A percentile compares a stretch with the other conserved stretches of the same genome.
These are phyloP conservation scores for Phanerochaete sordida DNA, from an alignment of 768 basidiomycete species.

Conservation along the genomic window DNA sequence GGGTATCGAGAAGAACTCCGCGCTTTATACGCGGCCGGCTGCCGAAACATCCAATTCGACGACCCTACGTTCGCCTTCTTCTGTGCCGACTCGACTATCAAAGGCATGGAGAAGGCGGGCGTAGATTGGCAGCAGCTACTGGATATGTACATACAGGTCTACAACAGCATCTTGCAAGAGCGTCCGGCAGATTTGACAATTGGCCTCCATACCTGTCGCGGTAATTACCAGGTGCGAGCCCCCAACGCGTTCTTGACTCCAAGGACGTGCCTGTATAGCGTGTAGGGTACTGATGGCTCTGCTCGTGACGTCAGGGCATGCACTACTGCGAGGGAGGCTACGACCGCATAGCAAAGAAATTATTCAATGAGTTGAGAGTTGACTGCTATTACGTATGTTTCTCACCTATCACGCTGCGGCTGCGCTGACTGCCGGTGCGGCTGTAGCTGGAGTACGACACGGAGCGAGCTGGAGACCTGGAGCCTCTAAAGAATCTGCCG, in stretches of 20 bases:
- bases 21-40: constrained; percentile 41
- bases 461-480: constrained; percentile 53
- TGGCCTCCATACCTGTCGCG: constrained; percentile 58
- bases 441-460: constrained; percentile 58
- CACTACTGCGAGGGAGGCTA: constrained; percentile 62
- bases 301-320: constrained; percentile 35
- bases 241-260: not conserved
- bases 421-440: not conserved
- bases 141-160: constrained; percentile 56
- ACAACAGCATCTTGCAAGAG: constrained; percentile 48
- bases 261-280: not conserved
- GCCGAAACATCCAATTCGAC: constrained; percentile 41
- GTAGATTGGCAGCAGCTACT: constrained; percentile 61
- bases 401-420: not conserved
- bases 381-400: constrained; percentile 41
- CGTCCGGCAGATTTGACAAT: constrained; percentile 51
- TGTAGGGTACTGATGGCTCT: constrained; percentile 24
- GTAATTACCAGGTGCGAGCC: constrained; percentile 27
- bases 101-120: constrained; percentile 53
- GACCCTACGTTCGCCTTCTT: constrained; percentile 54
- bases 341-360: constrained; percentile 44
- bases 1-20: constrained; percentile 44
- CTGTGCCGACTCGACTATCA: constrained; percentile 50
- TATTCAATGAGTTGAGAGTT: constrained; percentile 56
- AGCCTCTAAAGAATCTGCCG: constrained; percentile 49